Evolutionary conservation across 1,139 yeast genomes (phyloP), one percentile per base, ranked within the genome.

Genomic region (Taphrina betulina): DNA sequence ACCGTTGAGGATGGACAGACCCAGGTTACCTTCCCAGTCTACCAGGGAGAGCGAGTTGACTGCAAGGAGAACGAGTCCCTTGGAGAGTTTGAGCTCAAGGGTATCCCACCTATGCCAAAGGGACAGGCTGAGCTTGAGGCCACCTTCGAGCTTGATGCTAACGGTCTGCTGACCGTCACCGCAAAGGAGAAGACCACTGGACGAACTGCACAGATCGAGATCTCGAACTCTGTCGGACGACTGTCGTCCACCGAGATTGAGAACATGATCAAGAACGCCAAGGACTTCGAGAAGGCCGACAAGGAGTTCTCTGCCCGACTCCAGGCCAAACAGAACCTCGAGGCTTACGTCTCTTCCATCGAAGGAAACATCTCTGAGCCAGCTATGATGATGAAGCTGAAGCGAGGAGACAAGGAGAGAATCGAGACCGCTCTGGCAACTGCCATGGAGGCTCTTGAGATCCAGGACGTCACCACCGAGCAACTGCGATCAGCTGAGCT

Each of bases 1-100:
- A 92, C 98, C 71, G 96, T 87, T 73, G 96, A 87, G 73, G 98
- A 92, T 84, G 92, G 88, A 84, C 98, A 92, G 81, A 90, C 97
- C 75, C 88, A 96, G 69, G 98, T 92, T 69, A 95, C 88, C 77
- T 90, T 92, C 96, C 98, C 96, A 77, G 97, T 92, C 65, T 92
- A 90, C 90, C 97, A 92, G 80, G 98, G 98, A 85, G 98, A 92
- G 81, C 95, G 98, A 83, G 96, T 89, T 73, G 92, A 90, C 95
- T 90, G 97, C 83, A 75, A 88, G 68, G 97, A 92, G 80, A 92
- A 92, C 95, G 89, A 96, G 73, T 84, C 90, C 74, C 86, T 92
- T 75, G 98, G 98, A 82, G 96, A 92, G 81, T 92, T 92, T 78
- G 97, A 92, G 84, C 86, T 92, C 76, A 88, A 87, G 82, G 92